phyloP scores from a whole-genome alignment of 2,329 filamentous ascomycete genomes.

The Salinomyces thailandicus region DNA sequence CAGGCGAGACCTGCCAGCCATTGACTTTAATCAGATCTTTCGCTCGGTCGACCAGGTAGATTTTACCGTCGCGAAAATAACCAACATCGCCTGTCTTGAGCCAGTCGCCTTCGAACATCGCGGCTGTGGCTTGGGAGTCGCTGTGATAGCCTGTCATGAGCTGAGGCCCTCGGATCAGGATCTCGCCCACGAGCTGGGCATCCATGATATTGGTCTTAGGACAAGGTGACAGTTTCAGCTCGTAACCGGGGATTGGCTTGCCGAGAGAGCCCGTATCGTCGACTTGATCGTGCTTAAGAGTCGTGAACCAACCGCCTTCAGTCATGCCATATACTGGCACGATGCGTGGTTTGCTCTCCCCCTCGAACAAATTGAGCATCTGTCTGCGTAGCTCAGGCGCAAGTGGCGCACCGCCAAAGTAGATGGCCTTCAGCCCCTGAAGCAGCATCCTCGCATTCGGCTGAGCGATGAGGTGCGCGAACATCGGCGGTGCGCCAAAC shows the following conservation, averaged over 20 bases:
- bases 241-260: constrained; percentile 30
- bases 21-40: constrained; percentile 29
- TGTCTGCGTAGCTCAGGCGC: constrained; percentile 30
- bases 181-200: constrained; percentile 29
- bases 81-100: constrained; percentile 73
- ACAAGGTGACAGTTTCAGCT: constrained; percentile 24
- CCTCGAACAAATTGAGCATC: constrained; percentile 32
- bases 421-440: constrained; percentile 34
- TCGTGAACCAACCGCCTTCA: constrained; percentile 37
- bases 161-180: constrained; percentile 30
- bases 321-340: constrained; percentile 47
- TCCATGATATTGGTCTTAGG: constrained; percentile 20
- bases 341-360: constrained; percentile 33
- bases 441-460: constrained; percentile 29
- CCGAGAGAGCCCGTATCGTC: constrained; percentile 41
- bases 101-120: constrained; percentile 51
- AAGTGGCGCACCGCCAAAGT: constrained; percentile 42
- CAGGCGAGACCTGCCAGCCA: constrained; percentile 26
- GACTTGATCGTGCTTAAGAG: constrained; percentile 31
- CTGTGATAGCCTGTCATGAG: constrained; percentile 33
- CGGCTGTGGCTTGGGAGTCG: constrained; percentile 19
- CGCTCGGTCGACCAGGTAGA: constrained; percentile 25
- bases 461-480: constrained; percentile 22
- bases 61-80: constrained; percentile 19
- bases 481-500: constrained; percentile 38